Evolutionary conservation across 371 early-diverging fungal species (phyloP).

Genomic region (Funneliformis caledonium): DNA sequence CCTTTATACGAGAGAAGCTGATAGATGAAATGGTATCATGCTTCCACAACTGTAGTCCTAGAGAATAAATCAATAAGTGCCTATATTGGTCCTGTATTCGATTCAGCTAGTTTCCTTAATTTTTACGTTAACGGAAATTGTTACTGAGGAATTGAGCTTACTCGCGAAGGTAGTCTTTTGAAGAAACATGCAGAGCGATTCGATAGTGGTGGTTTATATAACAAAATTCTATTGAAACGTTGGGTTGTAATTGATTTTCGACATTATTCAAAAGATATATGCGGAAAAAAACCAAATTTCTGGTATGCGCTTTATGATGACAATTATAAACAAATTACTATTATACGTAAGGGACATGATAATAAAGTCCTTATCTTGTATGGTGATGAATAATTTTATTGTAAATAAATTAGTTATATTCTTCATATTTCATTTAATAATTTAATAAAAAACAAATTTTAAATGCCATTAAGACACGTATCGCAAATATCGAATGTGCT

Average conservation of each 20-base stretch:
- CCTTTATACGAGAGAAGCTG: constrained; percentile 17
- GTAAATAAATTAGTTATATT: too few relatives aligned
- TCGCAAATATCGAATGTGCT: too few relatives aligned
- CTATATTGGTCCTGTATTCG: constrained; percentile 14
- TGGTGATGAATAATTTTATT: constrained; percentile 12
- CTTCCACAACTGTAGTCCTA: not conserved
- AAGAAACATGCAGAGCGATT: constrained; percentile 16
- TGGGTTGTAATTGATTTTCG: too few relatives aligned
- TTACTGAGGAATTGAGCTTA: constrained; percentile 26
- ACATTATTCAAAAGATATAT: not conserved
- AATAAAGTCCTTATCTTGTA: constrained; percentile 12
- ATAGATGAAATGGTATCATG: constrained; percentile 29
- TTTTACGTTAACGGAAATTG: constrained; percentile 16
- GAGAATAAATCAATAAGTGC: not conserved
- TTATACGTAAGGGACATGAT: constrained; percentile 57
- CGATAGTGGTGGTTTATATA: constrained; percentile 1
- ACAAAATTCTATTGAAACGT: too few relatives aligned
- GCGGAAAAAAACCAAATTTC: constrained; percentile 23
- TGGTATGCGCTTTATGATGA: constrained; percentile 17
- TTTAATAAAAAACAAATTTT: too few relatives aligned
- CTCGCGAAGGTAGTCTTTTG: not conserved
- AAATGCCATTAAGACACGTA: too few relatives aligned
- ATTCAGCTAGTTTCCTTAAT: constrained; percentile 19
- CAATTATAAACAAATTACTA: constrained; percentile 56
- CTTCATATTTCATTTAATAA: too few relatives aligned